A percentile compares a stretch with the other conserved stretches of the same genome.
Conservation (phyloP, 2,329 filamentous ascomycete genomes). For the Beauveria pseudobassiana region DNA sequence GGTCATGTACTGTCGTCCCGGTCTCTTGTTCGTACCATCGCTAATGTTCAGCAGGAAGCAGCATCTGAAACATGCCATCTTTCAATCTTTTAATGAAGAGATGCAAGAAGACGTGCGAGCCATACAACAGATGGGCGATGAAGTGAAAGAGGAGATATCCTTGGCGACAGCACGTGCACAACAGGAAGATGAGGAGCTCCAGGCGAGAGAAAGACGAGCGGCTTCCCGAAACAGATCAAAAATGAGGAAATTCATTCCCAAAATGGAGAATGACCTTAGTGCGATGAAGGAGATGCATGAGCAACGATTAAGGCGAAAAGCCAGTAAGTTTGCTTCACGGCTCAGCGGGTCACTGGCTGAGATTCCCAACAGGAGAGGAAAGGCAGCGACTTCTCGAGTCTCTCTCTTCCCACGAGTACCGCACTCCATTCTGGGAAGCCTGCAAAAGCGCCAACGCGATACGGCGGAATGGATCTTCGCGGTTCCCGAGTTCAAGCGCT, state of each 20-base stretch:
- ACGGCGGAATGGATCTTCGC: not conserved
- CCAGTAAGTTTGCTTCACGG: not conserved
- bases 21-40: not conserved
- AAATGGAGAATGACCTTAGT: not conserved
- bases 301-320: not conserved
- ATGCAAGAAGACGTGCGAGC: not conserved
- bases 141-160: not conserved
- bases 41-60: not conserved
- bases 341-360: not conserved
- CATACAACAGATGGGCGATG: not conserved
- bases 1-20: not conserved
- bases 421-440: not conserved
- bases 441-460: not conserved
- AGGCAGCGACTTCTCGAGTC: not conserved
- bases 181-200: not conserved
- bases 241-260: not conserved
- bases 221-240: not conserved
- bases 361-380: not conserved
- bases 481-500: not conserved
- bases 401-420: not conserved
- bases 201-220: not conserved
- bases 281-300: not conserved
- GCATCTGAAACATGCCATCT: not conserved
- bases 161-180: not conserved
- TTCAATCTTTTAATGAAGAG: not conserved